Base-by-base conservation (phyloP, 305 asterid species). In the Monarda citriodora region DNA sequence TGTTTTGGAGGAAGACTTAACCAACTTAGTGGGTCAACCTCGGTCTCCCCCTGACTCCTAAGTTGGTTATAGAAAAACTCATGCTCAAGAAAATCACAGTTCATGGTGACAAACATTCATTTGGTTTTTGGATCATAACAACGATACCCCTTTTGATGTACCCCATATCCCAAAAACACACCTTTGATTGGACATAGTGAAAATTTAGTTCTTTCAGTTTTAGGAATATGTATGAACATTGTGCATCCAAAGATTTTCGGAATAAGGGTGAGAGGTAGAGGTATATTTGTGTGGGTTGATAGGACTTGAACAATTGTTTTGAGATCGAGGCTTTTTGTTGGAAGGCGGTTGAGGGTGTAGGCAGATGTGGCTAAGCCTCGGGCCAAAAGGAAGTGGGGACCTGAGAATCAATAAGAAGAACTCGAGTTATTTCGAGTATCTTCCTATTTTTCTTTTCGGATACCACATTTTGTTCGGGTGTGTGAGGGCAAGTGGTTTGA, bases 61-160 rank as follows among this genome's bases (percentile, higher is more conserved):
- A 49, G 53, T 22, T 49, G 53, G 53, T 49, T 22, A n/a, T 49
- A 49, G 22, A 49, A 49, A 16, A 8, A 49, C 3, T 49, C 53
- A 5, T 16, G 7, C 10, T 49, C 53, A 20, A 49, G 53, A 22
- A 49, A 49, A 8, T 49, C 53, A 22, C 31, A 49, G 12, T 49
- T 20, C 16, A 20, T 20, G 53, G 50, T 45, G 50, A n/a, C 18
- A 7, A 45, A 17, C 2, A 45, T 45, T 9, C 12, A 1, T 11
- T 14, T 22, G 5, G 53, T 20, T 22, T 47, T 49, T 1, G 31
- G 53, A 12, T 49, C 14, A 21, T 49, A 49, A n/a, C 53, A 49
- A 14, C 53, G 29, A 11, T 49, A 49, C 3, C 53, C 53, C 12
- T 49, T 49, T 20, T 49, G 26, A n/a, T 49, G 29, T 6, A 49